These are phyloP conservation scores for Solanum clarkiae DNA, from an alignment of 257 asterid genomes.

Conservation along the genomic window DNA sequence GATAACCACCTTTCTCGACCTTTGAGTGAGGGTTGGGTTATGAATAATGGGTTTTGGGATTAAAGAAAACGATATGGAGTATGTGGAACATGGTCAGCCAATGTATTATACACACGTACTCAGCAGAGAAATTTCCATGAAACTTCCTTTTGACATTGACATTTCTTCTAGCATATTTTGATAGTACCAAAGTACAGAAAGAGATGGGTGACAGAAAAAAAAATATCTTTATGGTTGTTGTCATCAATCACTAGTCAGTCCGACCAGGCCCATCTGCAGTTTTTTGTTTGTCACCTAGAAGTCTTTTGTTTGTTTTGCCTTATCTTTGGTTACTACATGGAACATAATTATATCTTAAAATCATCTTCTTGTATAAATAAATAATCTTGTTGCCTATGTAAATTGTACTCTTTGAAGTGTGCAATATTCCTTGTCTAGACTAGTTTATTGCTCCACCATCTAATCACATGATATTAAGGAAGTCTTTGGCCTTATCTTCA, in stretches of 20 bases:
- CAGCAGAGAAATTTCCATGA: slow-evolving; percentile 23
- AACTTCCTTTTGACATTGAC: slow-evolving; percentile 18
- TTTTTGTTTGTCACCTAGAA: neutral
- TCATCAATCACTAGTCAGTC: neutral
- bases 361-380: neutral
- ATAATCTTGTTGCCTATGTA: neutral
- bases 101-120: neutral
- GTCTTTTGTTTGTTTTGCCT: neutral
- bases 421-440: neutral
- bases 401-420: neutral
- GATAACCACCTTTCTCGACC: neutral
- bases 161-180: neutral
- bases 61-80: neutral
- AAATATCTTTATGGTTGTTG: neutral
- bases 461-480: neutral
- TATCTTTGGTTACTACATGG: neutral
- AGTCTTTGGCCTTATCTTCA: neutral
- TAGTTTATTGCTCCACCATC: neutral
- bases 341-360: neutral
- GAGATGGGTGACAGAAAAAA: neutral
- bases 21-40: neutral
- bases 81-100: too few relatives aligned
- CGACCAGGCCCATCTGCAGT: neutral
- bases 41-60: neutral
- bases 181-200: slow-evolving; percentile 5